A percentile compares a stretch with the other conserved stretches of the same genome.
Conservation (phyloP, 164 flowering plant genomes). For the Nymphaea thermarum region DNA sequence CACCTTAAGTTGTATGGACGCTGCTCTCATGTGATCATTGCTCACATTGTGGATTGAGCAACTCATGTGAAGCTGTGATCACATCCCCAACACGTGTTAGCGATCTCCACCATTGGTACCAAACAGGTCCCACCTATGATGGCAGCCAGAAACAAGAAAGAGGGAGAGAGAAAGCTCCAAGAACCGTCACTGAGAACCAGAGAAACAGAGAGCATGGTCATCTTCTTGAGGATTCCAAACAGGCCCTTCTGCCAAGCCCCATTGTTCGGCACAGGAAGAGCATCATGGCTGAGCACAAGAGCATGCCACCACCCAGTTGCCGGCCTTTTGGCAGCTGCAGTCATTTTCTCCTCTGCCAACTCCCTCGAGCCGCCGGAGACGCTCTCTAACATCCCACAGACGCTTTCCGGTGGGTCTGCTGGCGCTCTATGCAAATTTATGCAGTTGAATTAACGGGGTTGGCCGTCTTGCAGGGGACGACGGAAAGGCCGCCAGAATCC, state of each 20-base stretch:
- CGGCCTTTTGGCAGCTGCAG: conserved; percentile 18
- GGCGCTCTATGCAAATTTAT: neutral
- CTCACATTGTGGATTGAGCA: neutral
- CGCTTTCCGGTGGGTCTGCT: conserved; percentile 25
- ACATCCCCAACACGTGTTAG: neutral
- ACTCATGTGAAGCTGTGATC: neutral
- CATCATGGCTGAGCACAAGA: neutral
- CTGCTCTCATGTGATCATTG: neutral
- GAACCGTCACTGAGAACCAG: neutral
- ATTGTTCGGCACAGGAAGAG: neutral
- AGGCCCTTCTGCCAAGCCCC: neutral
- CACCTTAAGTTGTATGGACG: neutral
- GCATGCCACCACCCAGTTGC: conserved; percentile 6
- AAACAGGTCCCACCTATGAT: neutral
- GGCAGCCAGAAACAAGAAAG: neutral
- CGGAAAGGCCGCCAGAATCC: conserved; percentile 48
- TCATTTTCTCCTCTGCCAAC: conserved; percentile 8
- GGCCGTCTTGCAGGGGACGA: conserved; percentile 16
- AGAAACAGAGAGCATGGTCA: neutral
- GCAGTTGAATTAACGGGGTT: neutral
- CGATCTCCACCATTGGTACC: neutral
- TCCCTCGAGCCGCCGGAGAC: conserved; percentile 24
- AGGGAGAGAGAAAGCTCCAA: neutral
- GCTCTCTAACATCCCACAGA: conserved; percentile 57
- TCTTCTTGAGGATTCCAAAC: neutral